Base-by-base conservation (phyloP, 2,329 filamentous ascomycete species). In the Gremmenia infestans region DNA sequence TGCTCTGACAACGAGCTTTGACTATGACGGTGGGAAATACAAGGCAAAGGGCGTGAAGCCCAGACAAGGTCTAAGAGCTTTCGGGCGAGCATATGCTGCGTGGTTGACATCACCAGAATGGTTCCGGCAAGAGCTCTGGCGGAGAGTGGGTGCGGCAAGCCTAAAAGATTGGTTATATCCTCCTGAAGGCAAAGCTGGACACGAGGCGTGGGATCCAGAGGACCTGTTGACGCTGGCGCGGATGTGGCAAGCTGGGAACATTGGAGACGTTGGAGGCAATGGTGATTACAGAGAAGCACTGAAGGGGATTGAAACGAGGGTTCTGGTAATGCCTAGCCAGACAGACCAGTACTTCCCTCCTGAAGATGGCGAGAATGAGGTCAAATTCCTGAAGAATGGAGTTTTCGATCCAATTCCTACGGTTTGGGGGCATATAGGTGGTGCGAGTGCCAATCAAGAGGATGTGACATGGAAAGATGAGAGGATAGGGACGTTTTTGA, bases 261-360 rank as follows among this genome's bases (percentile, higher is more conserved):
- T 74, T 1, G 61, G 57, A 14, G 55, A 65, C 39, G 58, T 60
- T 5, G 63, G 59, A 39, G 62, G 60, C 12, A 55, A 48, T 5
- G 60, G 52, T 1, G 63, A 63, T 9, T 81, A 83, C 55, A 73
- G 77, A 57, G 76, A 75, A 56, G 79, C 80, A 0, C 73, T 88
- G 75, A 73, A 76, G 48, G 76, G 73, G 2, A 85, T 88, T 65
- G 82, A 81, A 68, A 81, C 83, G 0, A 85, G 80, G 59, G 79
- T 81, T 0, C 66, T 88, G 57, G 79, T 88, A 2, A 70, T 88
- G 56, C 85, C 85, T 0, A 72, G 73, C 25, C 78, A 80, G 65
- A 87, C 83, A 0, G 86, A 88, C 67, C 75, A 88, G 42, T 88
- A 88, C 65, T 88, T 88, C 61, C 78, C 82, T 6, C 65, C 58